Percentiles rank a stretch among this genome's conserved stretches.
These are phyloP conservation scores for Nakaseomyces nivariensis DNA, from an alignment of 1,139 yeast genomes.

Conservation along the genomic window DNA sequence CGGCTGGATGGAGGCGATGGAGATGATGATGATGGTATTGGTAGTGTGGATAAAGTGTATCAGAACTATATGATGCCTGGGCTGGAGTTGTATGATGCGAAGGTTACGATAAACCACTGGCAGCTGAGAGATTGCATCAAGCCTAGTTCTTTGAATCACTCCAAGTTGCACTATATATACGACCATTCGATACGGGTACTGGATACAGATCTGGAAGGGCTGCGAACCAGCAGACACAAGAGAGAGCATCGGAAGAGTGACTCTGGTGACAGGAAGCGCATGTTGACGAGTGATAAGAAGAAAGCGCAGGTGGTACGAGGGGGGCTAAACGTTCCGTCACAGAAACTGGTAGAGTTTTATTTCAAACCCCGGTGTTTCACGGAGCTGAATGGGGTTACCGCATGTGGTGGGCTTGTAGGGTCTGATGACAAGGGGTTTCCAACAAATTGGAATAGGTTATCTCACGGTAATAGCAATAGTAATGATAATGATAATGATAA, in stretches of 20 bases:
- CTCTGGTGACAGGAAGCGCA: conserved; percentile 5
- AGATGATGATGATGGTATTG: not conserved
- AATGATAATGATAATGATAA: not conserved
- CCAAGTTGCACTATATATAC: conserved; percentile 41
- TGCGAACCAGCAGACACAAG: not conserved
- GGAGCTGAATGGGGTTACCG: conserved; percentile 48
- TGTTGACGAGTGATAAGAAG: conserved; percentile 17
- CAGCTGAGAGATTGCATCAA: conserved; percentile 73
- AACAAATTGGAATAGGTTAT: conserved; percentile 19
- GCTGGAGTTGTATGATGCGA: conserved; percentile 26
- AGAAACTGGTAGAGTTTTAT: conserved; percentile 39
- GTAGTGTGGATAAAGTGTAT: conserved; percentile 18
- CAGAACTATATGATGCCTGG: conserved; percentile 29
- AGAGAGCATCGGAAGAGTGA: conserved; percentile 16
- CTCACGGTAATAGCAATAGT: conserved; percentile 5
- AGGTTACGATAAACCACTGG: conserved; percentile 57
- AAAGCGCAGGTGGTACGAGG: conserved; percentile 6
- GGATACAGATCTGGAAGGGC: conserved; percentile 27
- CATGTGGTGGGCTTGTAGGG: conserved; percentile 60
- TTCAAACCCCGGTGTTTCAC: conserved; percentile 64
- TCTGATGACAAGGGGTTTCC: conserved; percentile 29
- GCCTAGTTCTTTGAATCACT: conserved; percentile 32
- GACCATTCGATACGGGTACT: conserved; percentile 39
- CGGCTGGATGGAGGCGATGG: not conserved
- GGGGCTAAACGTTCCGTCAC: conserved; percentile 13